Conservation (phyloP, 805 yeast species). For the Teunomyces gatunensis region DNA sequence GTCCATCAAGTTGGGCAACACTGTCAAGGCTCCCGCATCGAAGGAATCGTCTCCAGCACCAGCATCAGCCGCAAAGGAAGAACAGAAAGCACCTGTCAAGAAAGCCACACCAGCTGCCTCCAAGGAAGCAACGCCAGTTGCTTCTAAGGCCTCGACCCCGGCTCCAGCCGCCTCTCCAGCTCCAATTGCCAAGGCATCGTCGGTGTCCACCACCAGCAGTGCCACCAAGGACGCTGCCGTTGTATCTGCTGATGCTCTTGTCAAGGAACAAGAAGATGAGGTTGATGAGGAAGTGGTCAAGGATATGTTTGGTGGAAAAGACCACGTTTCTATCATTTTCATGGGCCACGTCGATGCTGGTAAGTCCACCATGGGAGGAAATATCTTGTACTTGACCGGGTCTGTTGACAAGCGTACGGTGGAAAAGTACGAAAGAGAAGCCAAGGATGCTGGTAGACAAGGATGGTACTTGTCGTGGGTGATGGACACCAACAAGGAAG, state of each 20-base stretch:
- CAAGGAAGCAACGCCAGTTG: slow-evolving; percentile 8
- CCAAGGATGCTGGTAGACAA: slow-evolving; percentile 98
- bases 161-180: slow-evolving; percentile 11
- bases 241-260: slow-evolving; percentile 46
- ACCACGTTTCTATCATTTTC: slow-evolving; percentile 92
- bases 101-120: slow-evolving; percentile 25
- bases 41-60: slow-evolving; percentile 21
- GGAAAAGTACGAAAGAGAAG: slow-evolving; percentile 97
- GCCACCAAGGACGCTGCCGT: slow-evolving; percentile 20
- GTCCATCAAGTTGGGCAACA: slow-evolving; percentile 55
- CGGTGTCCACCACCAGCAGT: slow-evolving; percentile 14
- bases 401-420: slow-evolving; percentile 98
- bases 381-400: slow-evolving; percentile 86
- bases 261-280: slow-evolving; percentile 72
- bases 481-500: slow-evolving; percentile 99
- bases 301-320: slow-evolving; percentile 96
- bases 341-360: slow-evolving; percentile 99
- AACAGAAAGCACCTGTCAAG: slow-evolving; percentile 16
- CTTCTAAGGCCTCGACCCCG: slow-evolving; percentile 20
- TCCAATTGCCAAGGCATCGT: slow-evolving; percentile 5
- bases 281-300: slow-evolving; percentile 84
- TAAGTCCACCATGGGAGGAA: slow-evolving; percentile 99
- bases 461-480: slow-evolving; percentile 99
- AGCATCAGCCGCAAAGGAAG: slow-evolving; percentile 13
- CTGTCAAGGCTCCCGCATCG: slow-evolving; percentile 32